phyloP scores from a whole-genome alignment of 352 stramenopile genomes.

The Globisporangium viniferum region DNA sequence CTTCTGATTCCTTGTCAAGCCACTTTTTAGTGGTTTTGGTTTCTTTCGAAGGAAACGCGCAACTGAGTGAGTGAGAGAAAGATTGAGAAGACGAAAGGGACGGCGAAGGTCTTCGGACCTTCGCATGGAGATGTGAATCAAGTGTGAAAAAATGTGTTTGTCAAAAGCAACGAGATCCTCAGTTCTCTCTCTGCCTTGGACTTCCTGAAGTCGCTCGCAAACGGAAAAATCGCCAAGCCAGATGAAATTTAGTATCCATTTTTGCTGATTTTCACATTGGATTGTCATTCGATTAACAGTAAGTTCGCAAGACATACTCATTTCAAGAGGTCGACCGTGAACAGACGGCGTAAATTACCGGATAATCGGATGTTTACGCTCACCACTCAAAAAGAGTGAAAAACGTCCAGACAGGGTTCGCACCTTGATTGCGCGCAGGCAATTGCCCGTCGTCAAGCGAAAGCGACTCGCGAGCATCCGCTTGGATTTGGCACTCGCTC shows the following conservation, averaged over 20 bases:
- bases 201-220: too few relatives aligned
- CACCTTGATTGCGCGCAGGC: background rate
- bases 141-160: too few relatives aligned
- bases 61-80: background rate
- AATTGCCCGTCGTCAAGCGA: background rate
- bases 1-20: background rate
- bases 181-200: too few relatives aligned
- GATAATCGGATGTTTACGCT: background rate
- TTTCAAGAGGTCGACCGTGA: background rate
- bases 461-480: background rate
- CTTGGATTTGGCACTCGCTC: background rate
- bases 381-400: background rate
- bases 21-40: background rate
- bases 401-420: background rate
- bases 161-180: too few relatives aligned
- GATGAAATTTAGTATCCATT: too few relatives aligned
- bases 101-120: background rate
- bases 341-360: background rate
- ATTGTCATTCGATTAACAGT: background rate
- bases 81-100: background rate
- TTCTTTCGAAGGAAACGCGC: background rate
- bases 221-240: too few relatives aligned
- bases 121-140: too few relatives aligned
- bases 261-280: too few relatives aligned
- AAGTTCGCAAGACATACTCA: background rate